Evolutionary conservation across 768 basidiomycete genomes (phyloP).

Genomic region (Kwoniella bestiolae): DNA sequence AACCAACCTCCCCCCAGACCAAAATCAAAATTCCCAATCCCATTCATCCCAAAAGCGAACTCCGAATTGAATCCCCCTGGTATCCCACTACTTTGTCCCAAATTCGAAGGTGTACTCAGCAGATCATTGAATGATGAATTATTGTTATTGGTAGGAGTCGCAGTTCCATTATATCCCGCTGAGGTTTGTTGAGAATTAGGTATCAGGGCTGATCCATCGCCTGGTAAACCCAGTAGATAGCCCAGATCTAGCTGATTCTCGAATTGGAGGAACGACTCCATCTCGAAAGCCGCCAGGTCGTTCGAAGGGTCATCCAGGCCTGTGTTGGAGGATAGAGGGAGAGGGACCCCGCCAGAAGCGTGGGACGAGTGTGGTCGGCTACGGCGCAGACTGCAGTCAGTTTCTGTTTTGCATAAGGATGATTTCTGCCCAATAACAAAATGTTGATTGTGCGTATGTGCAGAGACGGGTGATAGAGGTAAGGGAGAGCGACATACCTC

Average conservation of each 20-base stretch:
- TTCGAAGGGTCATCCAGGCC: neutral
- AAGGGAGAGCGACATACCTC: conserved; percentile 10
- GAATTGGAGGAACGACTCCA: conserved; percentile 33
- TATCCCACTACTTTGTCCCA: neutral
- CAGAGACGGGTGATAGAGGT: neutral
- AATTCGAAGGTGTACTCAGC: neutral
- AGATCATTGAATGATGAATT: neutral
- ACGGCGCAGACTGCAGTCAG: neutral
- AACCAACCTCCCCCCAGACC: neutral
- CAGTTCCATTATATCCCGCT: neutral
- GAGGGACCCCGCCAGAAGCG: neutral
- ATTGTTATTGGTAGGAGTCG: neutral
- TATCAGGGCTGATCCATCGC: conserved; percentile 25
- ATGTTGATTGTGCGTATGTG: neutral
- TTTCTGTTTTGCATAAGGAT: neutral
- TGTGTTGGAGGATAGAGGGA: neutral
- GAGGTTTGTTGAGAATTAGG: neutral
- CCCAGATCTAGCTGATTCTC: conserved; percentile 39
- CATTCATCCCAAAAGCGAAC: conserved; percentile 21
- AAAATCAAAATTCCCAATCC: conserved; percentile 5
- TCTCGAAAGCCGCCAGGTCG: conserved; percentile 24
- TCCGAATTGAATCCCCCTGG: conserved; percentile 12
- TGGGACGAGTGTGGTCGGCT: conserved; percentile 18
- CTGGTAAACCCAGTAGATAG: conserved; percentile 39
- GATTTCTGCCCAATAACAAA: neutral